Evolutionary conservation across 805 yeast genomes (phyloP), one percentile per base, ranked within the genome.

Genomic region (Nakazawaea peltata): DNA sequence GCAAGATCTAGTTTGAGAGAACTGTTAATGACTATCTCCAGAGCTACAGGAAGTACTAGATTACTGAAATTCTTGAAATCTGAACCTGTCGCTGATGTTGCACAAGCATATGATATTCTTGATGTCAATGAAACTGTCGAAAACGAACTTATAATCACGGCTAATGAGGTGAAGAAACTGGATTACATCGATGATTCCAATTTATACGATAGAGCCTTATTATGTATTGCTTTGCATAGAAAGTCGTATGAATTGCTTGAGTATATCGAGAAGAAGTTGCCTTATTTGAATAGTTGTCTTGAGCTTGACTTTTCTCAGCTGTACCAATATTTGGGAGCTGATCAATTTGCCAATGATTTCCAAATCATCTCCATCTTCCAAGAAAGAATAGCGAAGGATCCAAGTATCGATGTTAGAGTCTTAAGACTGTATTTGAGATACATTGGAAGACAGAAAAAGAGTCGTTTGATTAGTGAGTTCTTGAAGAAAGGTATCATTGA

Each of bases 91-190:
- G 57, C 63, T n/a, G 57, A 54, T 36, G 33, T 64, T 5, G 47
- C 47, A 0, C 67, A 68, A 32, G 83, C 86, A 0, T 78, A 75
- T 44, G 54, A 58, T 0, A 47, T 57, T 1, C 52, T 81, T 22
- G 81, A 70, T 9, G 63, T 74, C 13, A 67, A 66, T 35, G 63
- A 65, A 1, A 55, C 63, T 1, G 73, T 77, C 11, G 80, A 72
- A 40, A 84, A 79, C 49, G 92, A 83, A 42, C 74, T 82, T 29
- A 71, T 85, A 3, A 65, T 76, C 19, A 81, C 94, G 1, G 88
- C 94, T 1, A 82, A 74, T 48, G 77, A 81, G 39, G 64, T 81
- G 28, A 76, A 77, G 40, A 48, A 67, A 2, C 71, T 71, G 28
- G 94, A 83, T 32, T 42, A 48, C 1, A 64, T 63, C 1, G 63